Evolutionary conservation across 768 basidiomycete genomes (phyloP).

Genomic region (Suillus fuscotomentosus): DNA sequence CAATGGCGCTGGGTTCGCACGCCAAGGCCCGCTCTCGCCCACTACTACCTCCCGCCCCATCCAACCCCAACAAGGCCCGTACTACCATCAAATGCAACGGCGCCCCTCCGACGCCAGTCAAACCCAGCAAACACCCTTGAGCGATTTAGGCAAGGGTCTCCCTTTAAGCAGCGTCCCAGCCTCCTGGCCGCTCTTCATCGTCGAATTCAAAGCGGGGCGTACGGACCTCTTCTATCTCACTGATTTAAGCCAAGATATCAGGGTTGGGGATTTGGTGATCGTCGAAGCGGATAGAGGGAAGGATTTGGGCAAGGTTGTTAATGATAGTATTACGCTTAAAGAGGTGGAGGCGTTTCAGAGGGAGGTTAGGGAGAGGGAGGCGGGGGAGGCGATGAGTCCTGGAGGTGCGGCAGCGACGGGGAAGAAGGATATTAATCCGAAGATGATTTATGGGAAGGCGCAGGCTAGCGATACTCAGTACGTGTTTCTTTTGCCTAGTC

Average conservation of each 20-base stretch:
- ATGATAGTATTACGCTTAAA: slow-evolving; percentile 84
- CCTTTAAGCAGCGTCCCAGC: slow-evolving; percentile 81
- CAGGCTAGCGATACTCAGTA: slow-evolving; percentile 79
- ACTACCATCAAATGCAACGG: slow-evolving; percentile 34
- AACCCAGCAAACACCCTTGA: slow-evolving; percentile 25
- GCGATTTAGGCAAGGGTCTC: slow-evolving; percentile 83
- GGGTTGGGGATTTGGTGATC: slow-evolving; percentile 89
- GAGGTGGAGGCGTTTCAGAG: slow-evolving; percentile 92
- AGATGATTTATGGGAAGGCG: slow-evolving; percentile 93
- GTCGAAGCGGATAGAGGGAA: slow-evolving; percentile 96
- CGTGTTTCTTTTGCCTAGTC: slow-evolving; percentile 26
- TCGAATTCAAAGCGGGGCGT: slow-evolving; percentile 96
- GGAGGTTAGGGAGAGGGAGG: slow-evolving; percentile 62
- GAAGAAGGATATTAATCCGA: slow-evolving; percentile 95
- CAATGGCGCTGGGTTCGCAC: slow-evolving; percentile 34
- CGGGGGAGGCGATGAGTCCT: slow-evolving; percentile 44
- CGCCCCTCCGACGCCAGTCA: slow-evolving; percentile 38
- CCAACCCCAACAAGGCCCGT: slow-evolving; percentile 28
- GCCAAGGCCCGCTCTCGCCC: slow-evolving; percentile 56
- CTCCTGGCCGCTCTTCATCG: slow-evolving; percentile 89
- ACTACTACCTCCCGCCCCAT: slow-evolving; percentile 26
- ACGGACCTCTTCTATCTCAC: slow-evolving; percentile 93
- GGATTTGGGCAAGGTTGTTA: slow-evolving; percentile 89
- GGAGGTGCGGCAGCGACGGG: slow-evolving; percentile 35
- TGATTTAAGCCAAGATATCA: slow-evolving; percentile 62